Base-by-base conservation (phyloP, 2,329 filamentous ascomycete genomes). In the Nemania serpens region DNA sequence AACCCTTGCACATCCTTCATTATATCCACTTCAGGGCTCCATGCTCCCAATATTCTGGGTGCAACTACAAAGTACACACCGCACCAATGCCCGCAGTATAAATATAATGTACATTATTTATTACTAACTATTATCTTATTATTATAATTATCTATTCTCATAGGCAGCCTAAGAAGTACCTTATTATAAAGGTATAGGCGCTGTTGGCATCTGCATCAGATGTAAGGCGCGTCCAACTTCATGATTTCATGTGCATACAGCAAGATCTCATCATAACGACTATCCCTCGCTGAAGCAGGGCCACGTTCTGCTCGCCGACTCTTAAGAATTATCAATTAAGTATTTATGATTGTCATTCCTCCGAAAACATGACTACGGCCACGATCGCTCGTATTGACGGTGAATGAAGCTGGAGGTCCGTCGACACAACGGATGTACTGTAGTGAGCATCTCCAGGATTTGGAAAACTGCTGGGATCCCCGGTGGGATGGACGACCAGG, bases 1-100 rank as follows among this genome's bases (percentile, higher is more conserved):
- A 71, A 61, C 53, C 71, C 71, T 69, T 72, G 70, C 58, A 58
- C 64, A 64, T 69, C 69, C 63, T 66, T 29, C 55, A 53, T 58
- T 65, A 61, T 66, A 61, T 58, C 65, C 67, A 70, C 66, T 62
- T 60, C n/a, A 66, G 49, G 62, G 64, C 67, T 67, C 69, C 61
- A 70, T 71, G 64, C 65, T 72, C 70, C 71, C 71, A 74, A 71
- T 70, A 71, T 71, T 68, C 71, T 68, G 71, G 71, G 69, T 71
- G 60, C 65, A 66, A 59, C 68, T 55, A 22, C 25, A 49, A n/a
- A 18, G 49, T 63, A 64, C 36, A 50, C 20, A n/a, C 45, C 63
- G 63, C 50, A 47, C 58, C 56, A 50, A 51, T 63, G 60, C 55
- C 58, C 59, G 56, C 57, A 62, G 62, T 56, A 55, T 64, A 64